These are phyloP conservation scores for Trichoderma sp. DNA, from an alignment of 2,329 filamentous ascomycete species.

Conservation along the genomic window DNA sequence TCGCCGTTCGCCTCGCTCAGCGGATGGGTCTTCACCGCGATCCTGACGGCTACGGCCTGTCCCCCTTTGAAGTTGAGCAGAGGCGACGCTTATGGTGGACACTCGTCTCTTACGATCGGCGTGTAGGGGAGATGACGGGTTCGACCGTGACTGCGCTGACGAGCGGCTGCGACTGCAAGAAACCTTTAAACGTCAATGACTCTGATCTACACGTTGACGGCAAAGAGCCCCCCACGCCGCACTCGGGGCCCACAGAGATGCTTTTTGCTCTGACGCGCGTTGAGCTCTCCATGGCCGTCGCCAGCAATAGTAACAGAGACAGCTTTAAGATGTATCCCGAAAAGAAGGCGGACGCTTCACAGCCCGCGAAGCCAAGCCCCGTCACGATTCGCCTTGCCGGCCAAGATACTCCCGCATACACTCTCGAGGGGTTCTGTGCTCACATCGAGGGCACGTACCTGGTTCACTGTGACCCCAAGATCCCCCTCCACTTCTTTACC, in stretches of 20 bases:
- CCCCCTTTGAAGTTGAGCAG: constrained; percentile 66
- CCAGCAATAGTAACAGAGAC: constrained; percentile 48
- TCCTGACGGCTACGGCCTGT: constrained; percentile 52
- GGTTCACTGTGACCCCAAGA: constrained; percentile 57
- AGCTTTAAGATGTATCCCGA: constrained; percentile 35
- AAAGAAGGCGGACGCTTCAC: constrained; percentile 31
- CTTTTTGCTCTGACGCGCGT: constrained; percentile 59
- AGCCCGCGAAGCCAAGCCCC: constrained; percentile 30
- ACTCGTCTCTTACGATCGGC: constrained; percentile 67
- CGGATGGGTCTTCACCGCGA: constrained; percentile 70
- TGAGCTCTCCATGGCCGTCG: constrained; percentile 58
- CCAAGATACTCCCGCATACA: constrained; percentile 50
- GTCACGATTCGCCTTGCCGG: constrained; percentile 50
- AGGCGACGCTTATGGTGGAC: constrained; percentile 75
- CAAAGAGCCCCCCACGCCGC: constrained; percentile 53
- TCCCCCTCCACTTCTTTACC: constrained; percentile 61
- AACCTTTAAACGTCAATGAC: constrained; percentile 64
- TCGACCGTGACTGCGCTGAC: constrained; percentile 59
- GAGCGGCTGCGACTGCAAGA: constrained; percentile 54
- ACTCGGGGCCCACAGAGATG: constrained; percentile 59
- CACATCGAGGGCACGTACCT: constrained; percentile 61
- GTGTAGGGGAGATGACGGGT: constrained; percentile 67
- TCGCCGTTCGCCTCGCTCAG: constrained; percentile 68
- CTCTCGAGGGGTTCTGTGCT: constrained; percentile 55
- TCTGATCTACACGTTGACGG: constrained; percentile 59